phyloP scores from a whole-genome alignment of 2,329 filamentous ascomycete genomes.

The Aspergillus aculeatinus region DNA sequence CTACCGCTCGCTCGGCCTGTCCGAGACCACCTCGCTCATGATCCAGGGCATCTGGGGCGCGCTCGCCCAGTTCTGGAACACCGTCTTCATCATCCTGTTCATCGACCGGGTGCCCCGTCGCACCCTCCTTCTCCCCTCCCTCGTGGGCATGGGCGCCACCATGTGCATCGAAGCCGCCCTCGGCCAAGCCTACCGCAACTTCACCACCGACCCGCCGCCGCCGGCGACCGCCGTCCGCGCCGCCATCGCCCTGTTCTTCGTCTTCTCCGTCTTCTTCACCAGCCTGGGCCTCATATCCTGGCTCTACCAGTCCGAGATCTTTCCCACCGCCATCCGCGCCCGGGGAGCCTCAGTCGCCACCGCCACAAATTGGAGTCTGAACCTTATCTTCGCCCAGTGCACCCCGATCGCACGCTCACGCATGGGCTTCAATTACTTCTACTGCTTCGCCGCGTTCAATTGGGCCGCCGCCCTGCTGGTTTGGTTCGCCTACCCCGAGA shows the following conservation, averaged over 20 bases:
- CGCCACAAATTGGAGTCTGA: constrained; percentile 48
- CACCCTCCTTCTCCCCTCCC: constrained; percentile 48
- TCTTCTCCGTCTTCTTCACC: constrained; percentile 49
- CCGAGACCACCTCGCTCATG: constrained; percentile 48
- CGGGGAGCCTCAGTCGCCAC: constrained; percentile 47
- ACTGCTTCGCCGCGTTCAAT: constrained; percentile 52
- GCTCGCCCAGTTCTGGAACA: constrained; percentile 51
- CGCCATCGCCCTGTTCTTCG: constrained; percentile 50
- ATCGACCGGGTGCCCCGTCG: constrained; percentile 51
- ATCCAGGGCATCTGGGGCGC: constrained; percentile 54
- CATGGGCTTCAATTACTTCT: constrained; percentile 52
- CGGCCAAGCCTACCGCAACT: constrained; percentile 36
- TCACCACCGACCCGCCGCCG: constrained; percentile 21
- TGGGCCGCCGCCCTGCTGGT: constrained; percentile 40
- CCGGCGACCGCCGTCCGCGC: constrained; percentile 42
- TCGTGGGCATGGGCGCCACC: constrained; percentile 44
- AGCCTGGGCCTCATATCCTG: constrained; percentile 48
- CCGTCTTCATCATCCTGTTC: constrained; percentile 46
- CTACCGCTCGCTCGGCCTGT: constrained; percentile 47
- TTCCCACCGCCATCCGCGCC: constrained; percentile 46
- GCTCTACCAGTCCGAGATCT: constrained; percentile 50
- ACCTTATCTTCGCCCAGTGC: constrained; percentile 52
- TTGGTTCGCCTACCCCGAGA: constrained; percentile 38
- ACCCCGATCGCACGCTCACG: constrained; percentile 45
- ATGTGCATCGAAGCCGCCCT: constrained; percentile 45